Evolutionary conservation across 2,329 filamentous ascomycete genomes (phyloP).

Genomic region (Arthrobotrys sinensis): DNA sequence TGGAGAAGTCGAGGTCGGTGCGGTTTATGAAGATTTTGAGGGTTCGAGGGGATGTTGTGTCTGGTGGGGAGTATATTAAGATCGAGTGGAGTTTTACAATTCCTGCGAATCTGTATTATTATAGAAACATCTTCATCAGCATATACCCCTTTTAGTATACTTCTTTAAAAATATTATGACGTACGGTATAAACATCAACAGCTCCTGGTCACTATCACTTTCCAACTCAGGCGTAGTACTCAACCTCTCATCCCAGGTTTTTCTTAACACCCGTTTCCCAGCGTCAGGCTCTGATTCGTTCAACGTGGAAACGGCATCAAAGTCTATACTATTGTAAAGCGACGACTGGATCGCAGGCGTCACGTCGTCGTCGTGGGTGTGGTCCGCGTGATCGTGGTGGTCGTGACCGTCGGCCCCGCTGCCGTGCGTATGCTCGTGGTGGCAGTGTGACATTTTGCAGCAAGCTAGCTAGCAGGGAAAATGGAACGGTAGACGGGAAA

Average conservation of each 20-base stretch:
- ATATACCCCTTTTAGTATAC: neutral
- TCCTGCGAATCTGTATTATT: slow-evolving; percentile 80
- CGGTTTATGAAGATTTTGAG: slow-evolving; percentile 91
- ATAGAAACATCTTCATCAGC: neutral
- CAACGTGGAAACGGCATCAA: slow-evolving; percentile 84
- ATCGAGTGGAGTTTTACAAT: slow-evolving; percentile 94
- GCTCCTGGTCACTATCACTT: slow-evolving; percentile 91
- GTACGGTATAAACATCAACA: slow-evolving; percentile 92
- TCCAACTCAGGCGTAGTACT: slow-evolving; percentile 80
- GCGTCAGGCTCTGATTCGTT: slow-evolving; percentile 82
- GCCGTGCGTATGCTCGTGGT: slow-evolving; percentile 57
- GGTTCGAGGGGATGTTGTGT: slow-evolving; percentile 81
- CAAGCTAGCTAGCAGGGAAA: neutral
- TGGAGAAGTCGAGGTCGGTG: slow-evolving; percentile 86
- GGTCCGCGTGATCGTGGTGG: slow-evolving; percentile 74
- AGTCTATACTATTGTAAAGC: slow-evolving; percentile 92
- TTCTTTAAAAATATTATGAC: slow-evolving; percentile 66
- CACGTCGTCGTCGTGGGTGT: slow-evolving; percentile 93
- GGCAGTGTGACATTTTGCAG: slow-evolving; percentile 54
- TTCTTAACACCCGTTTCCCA: slow-evolving; percentile 84
- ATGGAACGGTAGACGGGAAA: slow-evolving; percentile 5
- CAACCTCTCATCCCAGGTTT: slow-evolving; percentile 90
- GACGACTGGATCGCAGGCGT: slow-evolving; percentile 91
- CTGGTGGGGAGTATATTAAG: slow-evolving; percentile 83
- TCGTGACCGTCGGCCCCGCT: slow-evolving; percentile 68